Base-by-base conservation (phyloP, 352 stramenopile genomes). In the Heterotrichella gracilis region DNA sequence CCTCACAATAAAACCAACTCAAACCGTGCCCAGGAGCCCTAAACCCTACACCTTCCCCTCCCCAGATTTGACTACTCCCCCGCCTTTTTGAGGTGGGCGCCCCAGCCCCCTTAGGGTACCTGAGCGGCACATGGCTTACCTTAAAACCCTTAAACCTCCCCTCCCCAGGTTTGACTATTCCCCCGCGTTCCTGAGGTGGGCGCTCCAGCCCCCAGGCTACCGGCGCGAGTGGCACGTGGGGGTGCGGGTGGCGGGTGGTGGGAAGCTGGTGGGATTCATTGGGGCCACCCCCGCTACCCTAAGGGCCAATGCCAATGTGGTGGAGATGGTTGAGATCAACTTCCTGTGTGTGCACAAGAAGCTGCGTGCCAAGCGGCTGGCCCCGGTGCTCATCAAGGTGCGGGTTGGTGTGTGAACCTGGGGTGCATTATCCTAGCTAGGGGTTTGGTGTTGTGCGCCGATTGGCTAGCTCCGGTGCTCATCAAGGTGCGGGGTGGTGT, bases 331-430 rank as follows among this genome's bases (percentile, higher is more conserved):
- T 17, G 78, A 99, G 76, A 94, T 98, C 71, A 99, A 99, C 77
- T 99, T 97, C 76, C 79, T 98, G 3, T 99, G 93, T 76, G 88
- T 98, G 3, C 89, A 97, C 81, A 96, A 97, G 79, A 95, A 94
- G 75, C 78, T 99, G 13, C 79, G 87, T 19, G 78, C 79, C n/a
- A 92, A 94, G 79, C 83, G 91, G 1, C 75, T 99, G 4, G 91
- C 92, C 4, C 92, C 92, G 0, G 90, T 98, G 39, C 78, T 98
- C 0, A 99, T 98, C 78, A 97, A 97, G 80, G n/a, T n/a, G n/a
- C n/a, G n/a, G n/a, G n/a, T n/a, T n/a, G n/a, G n/a, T n/a, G n/a
- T n/a, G 74, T 70, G 13, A 77, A 79, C 68, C 71, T 76, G 14
- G 78, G 98, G 76, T 94, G 98, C 71, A 99, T 98, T 77, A 98